Evolutionary conservation across 768 basidiomycete species (phyloP).

Genomic region (Boletellus emodensis): DNA sequence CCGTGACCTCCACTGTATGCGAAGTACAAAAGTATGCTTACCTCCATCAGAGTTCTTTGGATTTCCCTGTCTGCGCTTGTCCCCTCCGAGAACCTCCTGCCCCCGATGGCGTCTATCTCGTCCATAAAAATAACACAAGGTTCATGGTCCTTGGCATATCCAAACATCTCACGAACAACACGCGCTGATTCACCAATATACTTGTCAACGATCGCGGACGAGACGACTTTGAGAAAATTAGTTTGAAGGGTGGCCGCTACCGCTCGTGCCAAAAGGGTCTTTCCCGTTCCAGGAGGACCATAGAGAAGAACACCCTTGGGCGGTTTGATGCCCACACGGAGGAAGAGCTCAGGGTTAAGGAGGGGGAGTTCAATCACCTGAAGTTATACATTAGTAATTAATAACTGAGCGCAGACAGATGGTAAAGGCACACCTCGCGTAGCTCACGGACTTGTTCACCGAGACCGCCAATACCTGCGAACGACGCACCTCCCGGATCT

Average conservation of each 20-base stretch:
- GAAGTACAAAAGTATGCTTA: slow-evolving; percentile 24
- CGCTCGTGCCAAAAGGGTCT: slow-evolving; percentile 91
- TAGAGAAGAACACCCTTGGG: slow-evolving; percentile 96
- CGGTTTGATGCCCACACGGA: slow-evolving; percentile 93
- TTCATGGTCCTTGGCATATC: slow-evolving; percentile 95
- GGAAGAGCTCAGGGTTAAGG: slow-evolving; percentile 89
- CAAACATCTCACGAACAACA: slow-evolving; percentile 97
- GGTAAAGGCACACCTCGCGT: slow-evolving; percentile 63
- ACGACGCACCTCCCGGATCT: slow-evolving; percentile 92
- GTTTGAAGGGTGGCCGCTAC: slow-evolving; percentile 94
- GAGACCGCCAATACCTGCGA: slow-evolving; percentile 95
- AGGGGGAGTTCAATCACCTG: slow-evolving; percentile 95
- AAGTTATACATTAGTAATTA: not conserved
- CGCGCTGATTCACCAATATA: slow-evolving; percentile 98
- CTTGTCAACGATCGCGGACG: slow-evolving; percentile 96
- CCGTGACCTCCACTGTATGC: not conserved
- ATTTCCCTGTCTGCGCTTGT: slow-evolving; percentile 98
- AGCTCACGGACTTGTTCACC: slow-evolving; percentile 95
- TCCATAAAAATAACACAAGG: slow-evolving; percentile 99
- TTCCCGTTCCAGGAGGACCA: slow-evolving; percentile 95
- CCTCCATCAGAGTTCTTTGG: slow-evolving; percentile 97
- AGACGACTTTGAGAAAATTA: slow-evolving; percentile 98
- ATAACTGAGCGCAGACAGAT: not conserved
- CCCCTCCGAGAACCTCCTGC: slow-evolving; percentile 86
- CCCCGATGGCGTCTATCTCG: slow-evolving; percentile 97